Evolutionary conservation across 306 rosid species (phyloP).

Genomic region (Vicia villosa): DNA sequence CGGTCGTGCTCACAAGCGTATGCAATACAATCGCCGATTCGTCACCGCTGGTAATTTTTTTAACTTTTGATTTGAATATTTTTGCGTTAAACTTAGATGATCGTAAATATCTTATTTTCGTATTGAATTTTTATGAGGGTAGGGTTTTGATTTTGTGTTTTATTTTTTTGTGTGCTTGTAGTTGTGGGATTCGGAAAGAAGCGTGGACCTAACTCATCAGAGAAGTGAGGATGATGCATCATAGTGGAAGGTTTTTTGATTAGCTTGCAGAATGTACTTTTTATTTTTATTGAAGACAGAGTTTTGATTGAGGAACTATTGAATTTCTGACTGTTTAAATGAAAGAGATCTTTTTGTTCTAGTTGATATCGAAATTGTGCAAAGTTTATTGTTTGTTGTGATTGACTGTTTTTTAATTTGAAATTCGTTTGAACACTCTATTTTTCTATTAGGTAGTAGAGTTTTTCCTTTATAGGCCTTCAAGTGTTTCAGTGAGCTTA

Average conservation of each 20-base stretch:
- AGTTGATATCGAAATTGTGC: too few species aligned
- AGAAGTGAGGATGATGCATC: constrained; percentile 37
- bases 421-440: too few species aligned
- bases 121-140: background rate
- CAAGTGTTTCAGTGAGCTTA: too few species aligned
- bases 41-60: constrained; percentile 46
- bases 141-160: background rate
- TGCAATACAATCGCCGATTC: constrained; percentile 53
- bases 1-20: constrained; percentile 52
- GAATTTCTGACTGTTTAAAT: constrained; percentile 11
- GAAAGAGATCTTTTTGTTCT: background rate
- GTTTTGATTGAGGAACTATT: background rate
- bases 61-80: background rate
- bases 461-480: too few species aligned
- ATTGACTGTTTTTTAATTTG: too few species aligned
- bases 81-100: background rate
- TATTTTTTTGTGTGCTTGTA: constrained; percentile 31
- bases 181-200: constrained; percentile 48
- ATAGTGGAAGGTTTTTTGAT: background rate
- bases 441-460: accelerated
- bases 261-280: constrained; percentile 8
- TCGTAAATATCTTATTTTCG: background rate
- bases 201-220: constrained; percentile 49
- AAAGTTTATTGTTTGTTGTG: too few species aligned
- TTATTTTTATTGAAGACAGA: constrained; percentile 18